phyloP scores from a whole-genome alignment of 139 green algal species.

The Haematococcus sp. region DNA sequence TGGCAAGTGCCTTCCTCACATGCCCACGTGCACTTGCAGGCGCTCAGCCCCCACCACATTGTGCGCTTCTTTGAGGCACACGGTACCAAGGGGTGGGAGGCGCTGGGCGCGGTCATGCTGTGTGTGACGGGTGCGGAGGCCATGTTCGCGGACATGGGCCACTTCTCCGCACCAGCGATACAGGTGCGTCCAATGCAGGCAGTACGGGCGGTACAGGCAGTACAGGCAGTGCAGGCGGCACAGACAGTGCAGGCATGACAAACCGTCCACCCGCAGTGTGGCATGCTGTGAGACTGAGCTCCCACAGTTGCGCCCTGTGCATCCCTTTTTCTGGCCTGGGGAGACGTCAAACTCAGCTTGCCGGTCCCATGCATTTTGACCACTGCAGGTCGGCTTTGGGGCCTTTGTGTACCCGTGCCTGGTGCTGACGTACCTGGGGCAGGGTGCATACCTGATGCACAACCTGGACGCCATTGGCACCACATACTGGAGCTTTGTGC shows the following conservation, averaged over 20 bases:
- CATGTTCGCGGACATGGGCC: slow-evolving; percentile 68
- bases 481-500: slow-evolving; percentile 28
- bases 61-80: slow-evolving; percentile 27
- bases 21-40: no score
- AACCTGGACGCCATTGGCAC: slow-evolving; percentile 9
- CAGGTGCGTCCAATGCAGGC: slow-evolving; percentile 23
- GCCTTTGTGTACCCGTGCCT: slow-evolving; percentile 58
- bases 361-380: no score
- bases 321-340: no score
- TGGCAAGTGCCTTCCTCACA: no score
- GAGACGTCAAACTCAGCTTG: no score
- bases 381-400: slow-evolving; percentile 6
- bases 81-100: slow-evolving; percentile 32
- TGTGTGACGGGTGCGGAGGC: slow-evolving; percentile 64
- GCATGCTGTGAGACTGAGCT: no score
- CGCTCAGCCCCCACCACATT: slow-evolving; percentile 18
- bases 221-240: no score
- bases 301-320: no score
- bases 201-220: no score
- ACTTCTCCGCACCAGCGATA: slow-evolving; percentile 54
- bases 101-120: slow-evolving; percentile 56
- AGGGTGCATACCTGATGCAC: slow-evolving; percentile 42
- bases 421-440: slow-evolving; percentile 61
- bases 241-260: no score
- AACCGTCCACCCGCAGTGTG: no score